A percentile compares a stretch with the other conserved stretches of the same genome.
phyloP scores from a whole-genome alignment of 2,329 filamentous ascomycete species.

The Ophiocordyceps camponoti-saundersi region DNA sequence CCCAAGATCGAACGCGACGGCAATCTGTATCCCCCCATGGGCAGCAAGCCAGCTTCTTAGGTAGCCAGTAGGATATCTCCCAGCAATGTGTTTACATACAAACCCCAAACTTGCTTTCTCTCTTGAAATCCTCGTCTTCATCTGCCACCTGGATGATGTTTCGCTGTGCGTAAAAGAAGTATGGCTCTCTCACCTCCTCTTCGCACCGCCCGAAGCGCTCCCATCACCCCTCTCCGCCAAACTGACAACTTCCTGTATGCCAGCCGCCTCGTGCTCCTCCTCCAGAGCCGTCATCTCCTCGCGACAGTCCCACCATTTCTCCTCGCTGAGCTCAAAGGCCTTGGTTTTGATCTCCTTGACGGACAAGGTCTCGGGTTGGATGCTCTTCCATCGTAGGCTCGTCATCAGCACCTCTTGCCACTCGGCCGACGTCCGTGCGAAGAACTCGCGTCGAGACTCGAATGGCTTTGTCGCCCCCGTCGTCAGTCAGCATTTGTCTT shows the following conservation, averaged over 20 bases:
- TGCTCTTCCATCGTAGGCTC: slow-evolving; percentile 49
- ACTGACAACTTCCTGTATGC: slow-evolving; percentile 87
- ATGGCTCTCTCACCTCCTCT: slow-evolving; percentile 12
- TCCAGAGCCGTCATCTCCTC: slow-evolving; percentile 86
- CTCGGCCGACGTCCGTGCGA: slow-evolving; percentile 66
- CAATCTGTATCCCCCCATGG: slow-evolving; percentile 49
- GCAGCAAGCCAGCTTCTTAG: slow-evolving; percentile 14
- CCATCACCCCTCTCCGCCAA: slow-evolving; percentile 55
- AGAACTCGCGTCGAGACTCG: slow-evolving; percentile 83
- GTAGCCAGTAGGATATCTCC: too few species aligned
- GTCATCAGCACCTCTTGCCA: slow-evolving; percentile 84
- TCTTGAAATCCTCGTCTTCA: too few species aligned
- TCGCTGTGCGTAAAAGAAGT: too few species aligned
- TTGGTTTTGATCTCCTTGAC: slow-evolving; percentile 87
- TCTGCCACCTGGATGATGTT: too few species aligned
- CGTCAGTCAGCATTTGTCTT: neutral
- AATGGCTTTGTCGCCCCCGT: slow-evolving; percentile 45
- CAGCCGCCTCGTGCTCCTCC: slow-evolving; percentile 89
- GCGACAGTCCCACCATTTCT: slow-evolving; percentile 97
- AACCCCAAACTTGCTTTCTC: too few species aligned
- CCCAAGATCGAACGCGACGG: slow-evolving; percentile 45
- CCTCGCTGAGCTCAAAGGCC: slow-evolving; percentile 81
- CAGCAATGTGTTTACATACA: too few species aligned
- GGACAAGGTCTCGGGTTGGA: slow-evolving; percentile 48
- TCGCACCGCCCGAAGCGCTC: slow-evolving; percentile 11